These are phyloP conservation scores for Candida piceae DNA, from an alignment of 805 yeast genomes.

Conservation along the genomic window DNA sequence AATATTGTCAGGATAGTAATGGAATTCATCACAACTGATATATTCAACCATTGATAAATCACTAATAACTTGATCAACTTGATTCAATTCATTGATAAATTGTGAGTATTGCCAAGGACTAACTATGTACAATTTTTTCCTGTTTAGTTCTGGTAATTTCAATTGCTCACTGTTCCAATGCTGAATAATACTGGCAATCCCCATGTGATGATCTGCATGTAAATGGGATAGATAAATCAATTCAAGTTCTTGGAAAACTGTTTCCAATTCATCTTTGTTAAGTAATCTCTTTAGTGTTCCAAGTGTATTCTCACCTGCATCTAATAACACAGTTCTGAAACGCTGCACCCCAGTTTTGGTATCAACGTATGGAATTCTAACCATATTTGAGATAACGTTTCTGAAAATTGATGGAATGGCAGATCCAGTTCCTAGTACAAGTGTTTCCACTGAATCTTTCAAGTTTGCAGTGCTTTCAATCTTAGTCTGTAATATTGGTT, in stretches of 20 bases:
- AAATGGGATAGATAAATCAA: constrained; percentile 77
- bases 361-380: constrained; percentile 55
- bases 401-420: constrained; percentile 82
- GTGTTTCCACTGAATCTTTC: constrained; percentile 53
- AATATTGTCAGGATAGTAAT: constrained; percentile 4
- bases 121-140: constrained; percentile 47
- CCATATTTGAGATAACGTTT: constrained; percentile 76
- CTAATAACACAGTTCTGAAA: constrained; percentile 54
- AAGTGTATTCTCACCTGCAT: constrained; percentile 93
- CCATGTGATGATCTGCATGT: constrained; percentile 97
- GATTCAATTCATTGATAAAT: constrained; percentile 64
- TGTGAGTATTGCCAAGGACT: constrained; percentile 70
- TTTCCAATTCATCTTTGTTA: constrained; percentile 37
- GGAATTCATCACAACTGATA: constrained; percentile 31
- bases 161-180: constrained; percentile 53
- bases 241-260: constrained; percentile 53
- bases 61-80: constrained; percentile 13
- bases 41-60: constrained; percentile 16
- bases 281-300: constrained; percentile 66
- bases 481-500: not conserved
- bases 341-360: constrained; percentile 8
- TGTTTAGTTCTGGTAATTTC: constrained; percentile 29
- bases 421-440: constrained; percentile 89
- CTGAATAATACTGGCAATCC: constrained; percentile 62
- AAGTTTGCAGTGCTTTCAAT: constrained; percentile 8